Conservation (phyloP, 2,329 filamentous ascomycete genomes). For the Aspergillus pseudoviridinutans region DNA sequence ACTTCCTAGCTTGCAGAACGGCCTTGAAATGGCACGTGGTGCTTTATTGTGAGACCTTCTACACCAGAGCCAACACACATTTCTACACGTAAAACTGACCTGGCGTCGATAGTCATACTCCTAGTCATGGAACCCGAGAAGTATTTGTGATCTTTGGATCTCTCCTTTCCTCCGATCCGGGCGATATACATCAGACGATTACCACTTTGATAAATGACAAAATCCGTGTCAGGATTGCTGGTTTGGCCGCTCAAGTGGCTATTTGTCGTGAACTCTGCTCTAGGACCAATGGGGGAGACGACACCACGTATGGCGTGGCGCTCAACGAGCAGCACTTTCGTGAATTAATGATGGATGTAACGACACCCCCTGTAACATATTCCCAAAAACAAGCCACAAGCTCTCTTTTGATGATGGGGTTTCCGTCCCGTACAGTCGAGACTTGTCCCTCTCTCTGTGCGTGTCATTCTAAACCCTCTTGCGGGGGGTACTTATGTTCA, state of each 20-base stretch:
- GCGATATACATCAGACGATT: constrained; percentile 92
- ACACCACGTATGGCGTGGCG: constrained; percentile 70
- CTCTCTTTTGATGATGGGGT: constrained; percentile 91
- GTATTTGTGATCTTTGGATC: constrained; percentile 90
- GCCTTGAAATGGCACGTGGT: constrained; percentile 89
- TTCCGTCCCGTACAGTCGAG: constrained; percentile 80
- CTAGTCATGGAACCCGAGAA: constrained; percentile 88
- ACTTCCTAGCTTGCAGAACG: constrained; percentile 83
- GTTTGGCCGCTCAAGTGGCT: constrained; percentile 84
- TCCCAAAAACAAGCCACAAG: constrained; percentile 49
- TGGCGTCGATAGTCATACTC: constrained; percentile 63
- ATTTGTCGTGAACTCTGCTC: constrained; percentile 86
- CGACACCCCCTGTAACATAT: constrained; percentile 81
- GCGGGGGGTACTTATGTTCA: constrained; percentile 87
- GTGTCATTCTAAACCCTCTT: constrained; percentile 77
- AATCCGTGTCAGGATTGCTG: constrained; percentile 84
- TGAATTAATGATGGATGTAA: constrained; percentile 82
- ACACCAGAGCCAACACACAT: neutral
- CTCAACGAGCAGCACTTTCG: constrained; percentile 83
- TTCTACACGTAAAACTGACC: constrained; percentile 4
- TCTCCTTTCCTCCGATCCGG: constrained; percentile 83
- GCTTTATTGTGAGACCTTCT: constrained; percentile 65
- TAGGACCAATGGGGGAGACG: constrained; percentile 79
- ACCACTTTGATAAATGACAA: constrained; percentile 71
- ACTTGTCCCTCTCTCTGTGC: constrained; percentile 74